These are phyloP conservation scores for Euphorbia tirucalli DNA, from an alignment of 345 rosid species.

Conservation along the genomic window DNA sequence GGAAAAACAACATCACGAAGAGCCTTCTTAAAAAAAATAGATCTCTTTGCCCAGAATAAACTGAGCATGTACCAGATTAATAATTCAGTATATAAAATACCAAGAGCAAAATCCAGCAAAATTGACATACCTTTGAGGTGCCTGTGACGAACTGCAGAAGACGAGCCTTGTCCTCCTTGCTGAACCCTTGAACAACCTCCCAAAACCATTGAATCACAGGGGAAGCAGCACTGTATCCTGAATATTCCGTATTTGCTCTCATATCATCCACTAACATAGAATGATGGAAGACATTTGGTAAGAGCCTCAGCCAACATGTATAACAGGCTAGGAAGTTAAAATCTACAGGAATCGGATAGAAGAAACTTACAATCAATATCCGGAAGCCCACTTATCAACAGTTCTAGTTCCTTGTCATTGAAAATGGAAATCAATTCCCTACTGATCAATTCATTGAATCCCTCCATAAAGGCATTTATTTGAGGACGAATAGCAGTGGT, in stretches of 20 bases:
- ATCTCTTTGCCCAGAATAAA: too few relatives aligned
- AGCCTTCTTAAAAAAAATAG: too few relatives aligned
- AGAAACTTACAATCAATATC: slow-evolving; percentile 81
- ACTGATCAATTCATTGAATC: slow-evolving; percentile 73
- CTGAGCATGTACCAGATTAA: too few relatives aligned
- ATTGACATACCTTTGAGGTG: slow-evolving; percentile 73
- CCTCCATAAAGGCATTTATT: slow-evolving; percentile 87
- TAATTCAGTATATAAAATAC: too few relatives aligned
- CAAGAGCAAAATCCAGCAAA: background rate
- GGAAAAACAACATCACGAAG: too few relatives aligned
- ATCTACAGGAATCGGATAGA: slow-evolving; percentile 1
- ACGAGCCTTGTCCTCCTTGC: slow-evolving; percentile 96
- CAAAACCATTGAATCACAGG: slow-evolving; percentile 98
- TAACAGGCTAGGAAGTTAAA: background rate
- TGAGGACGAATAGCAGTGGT: slow-evolving; percentile 98
- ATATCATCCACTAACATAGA: slow-evolving; percentile 77
- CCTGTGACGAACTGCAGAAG: slow-evolving; percentile 96
- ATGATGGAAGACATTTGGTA: slow-evolving; percentile 3
- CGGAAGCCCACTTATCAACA: slow-evolving; percentile 92
- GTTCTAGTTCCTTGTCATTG: slow-evolving; percentile 90
- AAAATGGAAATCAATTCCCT: slow-evolving; percentile 82
- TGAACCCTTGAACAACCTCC: slow-evolving; percentile 95
- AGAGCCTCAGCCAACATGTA: slow-evolving; percentile 3
- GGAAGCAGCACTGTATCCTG: slow-evolving; percentile 88
- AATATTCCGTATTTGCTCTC: slow-evolving; percentile 88